phyloP scores from a whole-genome alignment of 495 filamentous ascomycete genomes.

The Lasiosphaeria hispida region DNA sequence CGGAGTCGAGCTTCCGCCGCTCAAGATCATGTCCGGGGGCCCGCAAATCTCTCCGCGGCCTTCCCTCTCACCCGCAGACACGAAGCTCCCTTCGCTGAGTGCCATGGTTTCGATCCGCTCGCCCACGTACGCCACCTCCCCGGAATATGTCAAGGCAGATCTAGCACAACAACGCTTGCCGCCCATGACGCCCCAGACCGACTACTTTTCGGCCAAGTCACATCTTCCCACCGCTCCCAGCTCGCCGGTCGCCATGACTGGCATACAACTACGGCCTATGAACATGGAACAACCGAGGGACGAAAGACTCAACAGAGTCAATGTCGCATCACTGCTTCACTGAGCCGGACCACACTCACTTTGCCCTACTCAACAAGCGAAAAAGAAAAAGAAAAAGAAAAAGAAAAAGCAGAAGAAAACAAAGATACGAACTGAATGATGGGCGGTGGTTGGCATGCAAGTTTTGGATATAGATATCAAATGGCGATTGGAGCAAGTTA shows the following conservation, averaged over 20 bases:
- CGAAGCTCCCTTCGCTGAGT: slow-evolving; percentile 17
- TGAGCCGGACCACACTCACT: too few species aligned
- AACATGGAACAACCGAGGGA: too few species aligned
- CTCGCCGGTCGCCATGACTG: background rate
- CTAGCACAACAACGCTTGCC: background rate
- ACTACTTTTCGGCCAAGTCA: slow-evolving; percentile 2
- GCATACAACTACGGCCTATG: too few species aligned
- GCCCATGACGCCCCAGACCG: background rate
- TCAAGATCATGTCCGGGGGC: slow-evolving; percentile 13
- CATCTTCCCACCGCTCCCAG: slow-evolving; percentile 2
- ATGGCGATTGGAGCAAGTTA: too few species aligned
- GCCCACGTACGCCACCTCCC: background rate
- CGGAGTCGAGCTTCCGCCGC: slow-evolving; percentile 14
- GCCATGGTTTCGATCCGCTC: slow-evolving; percentile 21
- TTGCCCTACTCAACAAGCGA: too few species aligned
- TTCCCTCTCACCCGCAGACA: slow-evolving; percentile 2
- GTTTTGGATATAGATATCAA: too few species aligned
- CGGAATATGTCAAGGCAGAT: background rate
- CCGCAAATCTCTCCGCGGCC: slow-evolving; percentile 1
- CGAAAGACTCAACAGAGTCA: too few species aligned
- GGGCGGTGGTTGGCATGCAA: too few species aligned
- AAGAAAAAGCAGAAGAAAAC: too few species aligned
- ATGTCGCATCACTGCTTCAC: too few species aligned
- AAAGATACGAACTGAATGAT: too few species aligned
- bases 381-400: too few species aligned